These are phyloP conservation scores for Neurospora intermedia DNA, from an alignment of 495 filamentous ascomycete genomes.

Conservation along the genomic window DNA sequence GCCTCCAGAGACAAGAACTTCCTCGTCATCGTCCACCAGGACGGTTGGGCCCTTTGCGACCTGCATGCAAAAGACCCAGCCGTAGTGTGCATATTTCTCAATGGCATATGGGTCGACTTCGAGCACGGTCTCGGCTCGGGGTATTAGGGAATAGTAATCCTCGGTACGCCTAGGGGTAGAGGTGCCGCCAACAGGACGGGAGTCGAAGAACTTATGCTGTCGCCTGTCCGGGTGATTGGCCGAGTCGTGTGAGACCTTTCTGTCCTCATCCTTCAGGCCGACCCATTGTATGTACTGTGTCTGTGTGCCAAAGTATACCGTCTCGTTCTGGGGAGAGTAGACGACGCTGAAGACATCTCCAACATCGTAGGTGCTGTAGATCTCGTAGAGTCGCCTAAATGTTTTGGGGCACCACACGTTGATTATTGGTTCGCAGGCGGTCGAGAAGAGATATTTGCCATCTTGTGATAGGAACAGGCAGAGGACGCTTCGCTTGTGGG, in stretches of 20 bases:
- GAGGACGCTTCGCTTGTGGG: constrained; percentile 83
- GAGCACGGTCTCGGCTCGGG: constrained; percentile 49
- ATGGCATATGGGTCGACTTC: constrained; percentile 79
- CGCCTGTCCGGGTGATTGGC: constrained; percentile 64
- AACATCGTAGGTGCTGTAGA: constrained; percentile 89
- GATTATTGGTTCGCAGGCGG: constrained; percentile 84
- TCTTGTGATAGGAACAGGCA: constrained; percentile 70
- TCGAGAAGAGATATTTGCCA: constrained; percentile 72
- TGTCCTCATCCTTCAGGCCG: constrained; percentile 34
- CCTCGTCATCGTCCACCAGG: constrained; percentile 54
- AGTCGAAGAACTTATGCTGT: constrained; percentile 94
- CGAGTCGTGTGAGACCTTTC: constrained; percentile 48
- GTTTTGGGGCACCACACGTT: constrained; percentile 54
- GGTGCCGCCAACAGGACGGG: constrained; percentile 68
- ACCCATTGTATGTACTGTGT: constrained; percentile 82
- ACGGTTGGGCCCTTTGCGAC: constrained; percentile 54
- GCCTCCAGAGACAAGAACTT: constrained; percentile 79
- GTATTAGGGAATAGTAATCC: constrained; percentile 36
- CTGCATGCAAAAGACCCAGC: constrained; percentile 92
- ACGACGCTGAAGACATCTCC: constrained; percentile 91
- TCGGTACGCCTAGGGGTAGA: constrained; percentile 55
- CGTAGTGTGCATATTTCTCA: constrained; percentile 82
- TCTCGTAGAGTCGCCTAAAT: constrained; percentile 57
- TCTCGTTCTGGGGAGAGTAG: constrained; percentile 68
- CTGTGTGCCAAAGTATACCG: constrained; percentile 84